phyloP scores from a whole-genome alignment of 805 yeast genomes.

The Kuraishia ogatae region DNA sequence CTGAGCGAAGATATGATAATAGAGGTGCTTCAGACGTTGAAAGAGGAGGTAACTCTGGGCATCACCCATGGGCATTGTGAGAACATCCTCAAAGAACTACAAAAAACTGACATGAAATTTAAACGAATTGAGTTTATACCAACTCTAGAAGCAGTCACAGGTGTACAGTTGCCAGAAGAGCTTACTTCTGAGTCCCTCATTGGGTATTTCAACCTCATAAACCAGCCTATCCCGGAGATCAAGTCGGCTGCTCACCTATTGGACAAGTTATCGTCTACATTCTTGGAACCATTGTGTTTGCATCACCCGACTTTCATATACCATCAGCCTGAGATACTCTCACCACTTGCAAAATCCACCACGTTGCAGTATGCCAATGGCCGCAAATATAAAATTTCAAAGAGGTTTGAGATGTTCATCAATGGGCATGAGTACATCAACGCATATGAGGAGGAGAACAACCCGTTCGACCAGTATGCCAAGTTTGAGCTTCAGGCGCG shows the following conservation, averaged over 20 bases:
- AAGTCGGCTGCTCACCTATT: conserved; percentile 51
- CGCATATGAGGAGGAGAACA: conserved; percentile 95
- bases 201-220: conserved; percentile 28
- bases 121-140: conserved; percentile 55
- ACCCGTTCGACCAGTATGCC: conserved; percentile 58
- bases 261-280: conserved; percentile 52
- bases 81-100: conserved; percentile 8
- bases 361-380: conserved; percentile 20
- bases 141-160: conserved; percentile 47
- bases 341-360: conserved; percentile 80
- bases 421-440: conserved; percentile 76
- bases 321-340: conserved; percentile 77
- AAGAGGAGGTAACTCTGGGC: conserved; percentile 6
- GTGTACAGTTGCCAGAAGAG: conserved; percentile 35
- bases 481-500: conserved; percentile 57
- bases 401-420: conserved; percentile 80
- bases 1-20: conserved; percentile 39
- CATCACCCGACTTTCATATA: conserved; percentile 60
- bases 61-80: conserved; percentile 16
- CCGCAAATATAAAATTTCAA: conserved; percentile 35
- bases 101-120: conserved; percentile 18
- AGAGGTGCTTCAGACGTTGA: neutral
- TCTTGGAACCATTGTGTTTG: conserved; percentile 55
- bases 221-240: conserved; percentile 25
- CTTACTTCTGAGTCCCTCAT: conserved; percentile 31